These are phyloP conservation scores for Calonectria montana DNA, from an alignment of 2,329 filamentous ascomycete genomes.

Conservation along the genomic window DNA sequence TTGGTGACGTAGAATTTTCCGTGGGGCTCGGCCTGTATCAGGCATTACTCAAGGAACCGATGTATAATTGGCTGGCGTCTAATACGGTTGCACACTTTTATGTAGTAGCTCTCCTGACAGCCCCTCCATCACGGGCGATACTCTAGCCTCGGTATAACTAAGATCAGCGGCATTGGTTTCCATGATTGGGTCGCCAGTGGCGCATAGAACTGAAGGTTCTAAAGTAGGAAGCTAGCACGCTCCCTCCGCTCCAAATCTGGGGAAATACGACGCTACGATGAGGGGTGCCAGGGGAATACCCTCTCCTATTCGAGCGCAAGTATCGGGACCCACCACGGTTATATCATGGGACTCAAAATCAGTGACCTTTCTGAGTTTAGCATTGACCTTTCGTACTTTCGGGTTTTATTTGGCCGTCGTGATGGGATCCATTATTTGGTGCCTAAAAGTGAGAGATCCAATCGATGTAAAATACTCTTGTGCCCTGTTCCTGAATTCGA, in stretches of 20 bases:
- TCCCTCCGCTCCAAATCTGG: constrained; percentile 21
- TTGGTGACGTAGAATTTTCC: neutral
- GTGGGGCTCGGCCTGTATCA: neutral
- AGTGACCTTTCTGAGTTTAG: neutral
- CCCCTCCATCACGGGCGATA: neutral
- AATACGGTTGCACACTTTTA: neutral
- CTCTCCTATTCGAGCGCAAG: constrained; percentile 21
- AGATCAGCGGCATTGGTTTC: neutral
- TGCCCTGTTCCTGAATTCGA: neutral
- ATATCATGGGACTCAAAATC: constrained; percentile 13
- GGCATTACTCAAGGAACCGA: neutral
- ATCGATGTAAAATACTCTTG: neutral
- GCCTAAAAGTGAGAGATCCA: neutral
- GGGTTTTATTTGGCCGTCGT: neutral
- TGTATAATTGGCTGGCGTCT: neutral
- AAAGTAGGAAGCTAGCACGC: constrained; percentile 12
- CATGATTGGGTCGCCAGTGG: constrained; percentile 22
- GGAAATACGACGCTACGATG: constrained; percentile 15
- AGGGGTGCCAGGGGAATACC: constrained; percentile 5
- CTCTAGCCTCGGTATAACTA: neutral
- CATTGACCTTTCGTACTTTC: neutral
- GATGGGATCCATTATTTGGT: neutral
- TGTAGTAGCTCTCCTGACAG: neutral
- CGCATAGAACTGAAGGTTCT: neutral
- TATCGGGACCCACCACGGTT: constrained; percentile 5